Evolutionary conservation across 176 grass and related monocot species (phyloP).

Genomic region (Olyra latifolia): DNA sequence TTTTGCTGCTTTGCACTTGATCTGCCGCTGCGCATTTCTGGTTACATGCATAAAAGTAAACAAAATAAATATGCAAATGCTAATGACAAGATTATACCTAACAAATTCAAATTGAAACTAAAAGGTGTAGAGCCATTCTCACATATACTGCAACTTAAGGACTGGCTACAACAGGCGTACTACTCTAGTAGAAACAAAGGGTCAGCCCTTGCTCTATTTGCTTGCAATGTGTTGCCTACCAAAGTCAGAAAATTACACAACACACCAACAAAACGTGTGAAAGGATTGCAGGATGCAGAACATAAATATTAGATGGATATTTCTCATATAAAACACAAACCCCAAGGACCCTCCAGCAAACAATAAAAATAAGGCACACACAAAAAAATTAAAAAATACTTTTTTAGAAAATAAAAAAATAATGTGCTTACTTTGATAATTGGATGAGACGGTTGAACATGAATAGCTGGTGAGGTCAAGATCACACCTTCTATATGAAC

Average conservation of each 20-base stretch:
- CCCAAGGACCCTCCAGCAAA: neutral
- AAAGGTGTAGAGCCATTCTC: neutral
- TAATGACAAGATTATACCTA: too few species aligned
- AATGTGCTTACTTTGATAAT: conserved; percentile 67
- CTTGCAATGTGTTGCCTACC: too few species aligned
- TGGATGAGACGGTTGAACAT: conserved; percentile 79
- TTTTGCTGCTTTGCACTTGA: too few species aligned
- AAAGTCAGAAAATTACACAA: too few species aligned
- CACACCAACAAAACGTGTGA: too few species aligned
- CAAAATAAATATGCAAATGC: too few species aligned
- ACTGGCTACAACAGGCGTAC: too few species aligned
- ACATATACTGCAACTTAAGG: neutral
- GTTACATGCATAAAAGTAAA: too few species aligned
- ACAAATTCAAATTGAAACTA: conserved; percentile 11
- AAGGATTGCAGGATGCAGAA: neutral
- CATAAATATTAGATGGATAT: neutral
- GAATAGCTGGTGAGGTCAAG: conserved; percentile 85
- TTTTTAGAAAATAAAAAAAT: neutral
- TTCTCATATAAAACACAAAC: neutral
- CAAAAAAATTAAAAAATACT: neutral
- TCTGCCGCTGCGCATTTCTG: too few species aligned
- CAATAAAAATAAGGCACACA: neutral
- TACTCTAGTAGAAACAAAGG: too few species aligned
- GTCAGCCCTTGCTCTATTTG: too few species aligned
- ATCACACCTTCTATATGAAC: conserved; percentile 67